Percentiles rank a stretch among this genome's conserved stretches.
Evolutionary conservation across 1,139 yeast genomes (phyloP).

Genomic region (Hyphopichia pseudoburtonii): DNA sequence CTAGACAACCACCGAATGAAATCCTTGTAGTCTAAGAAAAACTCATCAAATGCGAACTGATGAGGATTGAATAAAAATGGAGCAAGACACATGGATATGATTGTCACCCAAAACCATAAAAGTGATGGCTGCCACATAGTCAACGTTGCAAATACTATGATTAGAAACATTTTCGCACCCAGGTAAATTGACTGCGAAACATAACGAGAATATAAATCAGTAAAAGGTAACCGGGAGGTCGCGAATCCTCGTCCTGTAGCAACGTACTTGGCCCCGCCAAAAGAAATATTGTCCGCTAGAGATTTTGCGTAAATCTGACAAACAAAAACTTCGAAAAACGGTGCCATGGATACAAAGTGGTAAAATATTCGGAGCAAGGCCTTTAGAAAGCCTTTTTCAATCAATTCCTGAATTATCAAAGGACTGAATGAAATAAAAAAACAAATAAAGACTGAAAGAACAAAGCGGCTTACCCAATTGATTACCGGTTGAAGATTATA

Average conservation of each 20-base stretch:
- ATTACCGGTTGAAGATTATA: conserved; percentile 71
- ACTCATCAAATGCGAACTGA: conserved; percentile 69
- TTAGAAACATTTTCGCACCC: conserved; percentile 58
- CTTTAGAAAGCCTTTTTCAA: conserved; percentile 71
- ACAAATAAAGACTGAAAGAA: conserved; percentile 77
- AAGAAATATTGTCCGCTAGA: conserved; percentile 61
- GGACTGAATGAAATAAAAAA: conserved; percentile 85
- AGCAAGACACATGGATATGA: conserved; percentile 68
- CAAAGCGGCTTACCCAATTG: conserved; percentile 80
- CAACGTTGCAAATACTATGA: conserved; percentile 61
- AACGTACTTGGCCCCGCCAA: conserved; percentile 84
- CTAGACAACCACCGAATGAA: conserved; percentile 67
- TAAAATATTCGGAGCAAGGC: conserved; percentile 58
- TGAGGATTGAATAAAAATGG: conserved; percentile 88
- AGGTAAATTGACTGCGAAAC: conserved; percentile 63
- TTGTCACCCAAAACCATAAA: conserved; percentile 82
- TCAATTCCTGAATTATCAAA: conserved; percentile 70
- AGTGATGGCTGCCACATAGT: conserved; percentile 77
- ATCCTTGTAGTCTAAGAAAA: conserved; percentile 69
- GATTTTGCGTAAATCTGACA: conserved; percentile 82
- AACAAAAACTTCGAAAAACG: conserved; percentile 83
- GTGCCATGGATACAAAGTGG: conserved; percentile 74
- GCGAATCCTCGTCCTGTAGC: conserved; percentile 89
- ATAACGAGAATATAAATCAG: conserved; percentile 61
- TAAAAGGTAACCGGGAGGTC: conserved; percentile 62